Base-by-base conservation (phyloP, 176 grass and related monocot genomes). In the Carex littledalei region DNA sequence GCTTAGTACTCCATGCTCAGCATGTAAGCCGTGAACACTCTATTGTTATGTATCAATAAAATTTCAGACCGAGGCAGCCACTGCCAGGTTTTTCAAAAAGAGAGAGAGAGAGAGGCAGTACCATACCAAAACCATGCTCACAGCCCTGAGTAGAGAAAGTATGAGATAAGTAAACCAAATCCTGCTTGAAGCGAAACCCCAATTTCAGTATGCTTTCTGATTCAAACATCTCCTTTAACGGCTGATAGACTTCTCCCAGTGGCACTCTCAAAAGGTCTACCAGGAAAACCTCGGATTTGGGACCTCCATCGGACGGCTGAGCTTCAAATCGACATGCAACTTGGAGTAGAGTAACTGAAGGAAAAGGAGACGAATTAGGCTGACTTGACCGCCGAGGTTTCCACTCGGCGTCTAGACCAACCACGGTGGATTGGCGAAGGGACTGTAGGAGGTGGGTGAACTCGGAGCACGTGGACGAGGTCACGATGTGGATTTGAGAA, bases 111-210 rank as follows among this genome's bases (percentile, higher is more conserved):
- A 15, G 34, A 12, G 52, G 66, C 14, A 81, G 78, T 90, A 98
- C 93, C 86, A 69, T 85, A 56, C 87, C 87, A 59, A 98, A 98
- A 59, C 91, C 90, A 45, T 70, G 60, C 14, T 87, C 84, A 53
- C 83, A 16, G 5, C 93, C 91, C 20, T 94, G 88, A 3, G 87
- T 78, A 8, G 91, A 72, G 87, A 98, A 98, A 67, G 96, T 98
- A 64, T 87, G 85, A 22, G 93, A 98, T 29, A 98, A 90, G 65
- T 88, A 98, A 69, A 91, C 87, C 20, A 98, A 87, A 66, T 98
- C 96, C 88, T 98, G 96, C 83, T 95, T 98, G 84, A 98, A 98
- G 60, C 85, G 80, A 68, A 98, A 98, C 64, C 96, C 96, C 7
- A 98, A 87, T 87, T 95, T 98, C 18, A 98, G 74, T 67, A 87